Evolutionary conservation across 345 rosid species (phyloP), one percentile per base, ranked within the genome.

Genomic region (Orychophragmus violaceus): DNA sequence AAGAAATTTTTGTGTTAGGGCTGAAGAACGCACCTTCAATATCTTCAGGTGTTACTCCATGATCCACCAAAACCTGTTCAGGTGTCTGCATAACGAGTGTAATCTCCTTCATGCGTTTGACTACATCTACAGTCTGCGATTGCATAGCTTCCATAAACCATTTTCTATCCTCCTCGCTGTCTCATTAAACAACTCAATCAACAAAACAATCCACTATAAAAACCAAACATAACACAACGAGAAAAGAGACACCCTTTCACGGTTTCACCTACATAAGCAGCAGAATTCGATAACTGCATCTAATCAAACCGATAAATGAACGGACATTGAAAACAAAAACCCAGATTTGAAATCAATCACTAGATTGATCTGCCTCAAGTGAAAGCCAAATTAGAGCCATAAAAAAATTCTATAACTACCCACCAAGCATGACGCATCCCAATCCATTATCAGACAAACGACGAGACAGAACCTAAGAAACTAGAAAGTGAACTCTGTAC

Each of bases 111-210:
- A 94, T 90, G 14, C 99, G 89, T 82, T 79, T 77, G 60, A 87
- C 71, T 61, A 91, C 95, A 67, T 95, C 97, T 46, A 91, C 71
- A 18, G 67, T 85, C 70, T 88, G 95, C 12, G 95, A 58, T 68
- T 94, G 99, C 97, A 94, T 88, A 21, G 99, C 97, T 75, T 95
- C 99, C 96, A 82, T 83, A 70, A 95, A 95, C 99, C 97, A 95
- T 78, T 32, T 91, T 41, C 89, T 65, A 76, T 95, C 97, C 76
- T 95, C 99, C 81, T 95, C 99, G 6, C 96, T 94, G 65, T 36
- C 12, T 52, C 79, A 64, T 12, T 45, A 50, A 48, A 9, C 18
- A 46, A 64, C 13, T 23, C 52, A 64, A 62, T 54, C 57, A 58
- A 60, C 56, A 25, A 50, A 59, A 42, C n/a, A 29, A 3, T 22